Evolutionary conservation across 352 stramenopile genomes (phyloP).

Genomic region (Pythium chondricola): DNA sequence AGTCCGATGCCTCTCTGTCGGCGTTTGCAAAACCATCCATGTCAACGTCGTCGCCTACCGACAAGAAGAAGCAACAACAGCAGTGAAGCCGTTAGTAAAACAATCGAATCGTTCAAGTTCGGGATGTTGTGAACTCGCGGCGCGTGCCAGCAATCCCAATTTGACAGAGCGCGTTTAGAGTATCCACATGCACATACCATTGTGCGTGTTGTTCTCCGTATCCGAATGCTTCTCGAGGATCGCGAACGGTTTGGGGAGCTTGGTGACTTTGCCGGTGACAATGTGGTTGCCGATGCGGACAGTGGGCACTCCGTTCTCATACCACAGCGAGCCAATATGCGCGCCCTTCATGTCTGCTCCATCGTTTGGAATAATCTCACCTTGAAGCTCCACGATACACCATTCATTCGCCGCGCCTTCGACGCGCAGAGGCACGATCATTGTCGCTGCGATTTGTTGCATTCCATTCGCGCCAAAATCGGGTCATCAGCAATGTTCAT

Average conservation of each 20-base stretch:
- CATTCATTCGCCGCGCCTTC: conserved; percentile 63
- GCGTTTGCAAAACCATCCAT: too few species aligned
- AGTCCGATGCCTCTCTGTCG: too few species aligned
- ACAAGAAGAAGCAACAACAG: too few species aligned
- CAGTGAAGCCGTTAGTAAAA: too few species aligned
- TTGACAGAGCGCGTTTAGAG: too few species aligned
- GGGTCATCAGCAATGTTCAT: background rate
- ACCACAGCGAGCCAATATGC: conserved; percentile 64
- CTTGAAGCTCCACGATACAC: conserved; percentile 82
- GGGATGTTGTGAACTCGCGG: too few species aligned
- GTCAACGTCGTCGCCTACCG: too few species aligned
- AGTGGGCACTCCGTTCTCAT: conserved; percentile 55
- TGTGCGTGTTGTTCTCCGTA: background rate
- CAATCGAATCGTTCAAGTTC: too few species aligned
- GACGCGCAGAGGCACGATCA: conserved; percentile 65
- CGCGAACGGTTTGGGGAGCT: conserved; percentile 68
- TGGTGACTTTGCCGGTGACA: conserved; percentile 58
- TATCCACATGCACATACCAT: conserved; percentile 5
- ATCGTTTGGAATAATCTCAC: conserved; percentile 47
- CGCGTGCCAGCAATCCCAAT: too few species aligned
- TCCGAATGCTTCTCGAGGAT: conserved; percentile 50
- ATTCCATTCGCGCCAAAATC: conserved; percentile 18
- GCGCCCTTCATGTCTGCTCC: conserved; percentile 31
- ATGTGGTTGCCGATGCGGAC: conserved; percentile 83
- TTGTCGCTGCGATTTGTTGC: conserved; percentile 8